Evolutionary conservation across 805 yeast genomes (phyloP).

Genomic region (Starmerella vaccinii): DNA sequence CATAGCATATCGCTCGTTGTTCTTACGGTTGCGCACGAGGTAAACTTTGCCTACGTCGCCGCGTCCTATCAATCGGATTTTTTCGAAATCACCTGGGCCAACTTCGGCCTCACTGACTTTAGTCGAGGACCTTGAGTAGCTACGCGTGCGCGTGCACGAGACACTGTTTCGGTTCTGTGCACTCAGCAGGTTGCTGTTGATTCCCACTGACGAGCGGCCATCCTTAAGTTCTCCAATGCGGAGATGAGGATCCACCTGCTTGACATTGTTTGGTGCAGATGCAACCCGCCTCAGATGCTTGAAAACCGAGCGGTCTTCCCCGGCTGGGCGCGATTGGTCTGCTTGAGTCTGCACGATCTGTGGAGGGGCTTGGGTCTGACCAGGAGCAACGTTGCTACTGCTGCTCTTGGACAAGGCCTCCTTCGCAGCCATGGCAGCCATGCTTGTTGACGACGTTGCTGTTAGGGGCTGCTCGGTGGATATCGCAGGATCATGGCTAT

Average conservation of each 20-base stretch:
- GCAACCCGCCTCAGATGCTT: slow-evolving; percentile 52
- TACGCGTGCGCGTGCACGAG: slow-evolving; percentile 34
- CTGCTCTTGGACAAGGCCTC: slow-evolving; percentile 15
- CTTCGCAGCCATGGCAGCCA: slow-evolving; percentile 18
- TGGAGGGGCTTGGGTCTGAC: neutral
- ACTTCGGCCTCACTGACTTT: slow-evolving; percentile 71
- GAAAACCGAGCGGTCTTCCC: slow-evolving; percentile 21
- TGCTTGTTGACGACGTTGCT: neutral
- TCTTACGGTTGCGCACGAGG: slow-evolving; percentile 69
- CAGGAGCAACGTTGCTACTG: neutral
- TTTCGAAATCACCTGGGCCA: slow-evolving; percentile 77
- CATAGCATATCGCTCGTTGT: slow-evolving; percentile 78
- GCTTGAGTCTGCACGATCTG: neutral
- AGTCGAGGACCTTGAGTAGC: slow-evolving; percentile 65
- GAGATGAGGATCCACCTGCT: slow-evolving; percentile 22
- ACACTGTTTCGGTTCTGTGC: neutral
- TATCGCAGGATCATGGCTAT: neutral
- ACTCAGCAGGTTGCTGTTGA: neutral
- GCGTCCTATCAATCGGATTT: slow-evolving; percentile 79
- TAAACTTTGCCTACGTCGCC: slow-evolving; percentile 98
- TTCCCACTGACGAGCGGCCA: slow-evolving; percentile 4
- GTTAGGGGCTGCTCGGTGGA: neutral
- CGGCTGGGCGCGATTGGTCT: neutral
- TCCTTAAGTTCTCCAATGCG: slow-evolving; percentile 1
- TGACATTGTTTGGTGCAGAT: slow-evolving; percentile 65